A percentile compares a stretch with the other conserved stretches of the same genome.
Conservation (phyloP, 208 protist species). For the Blastocrithidia nonstop region DNA sequence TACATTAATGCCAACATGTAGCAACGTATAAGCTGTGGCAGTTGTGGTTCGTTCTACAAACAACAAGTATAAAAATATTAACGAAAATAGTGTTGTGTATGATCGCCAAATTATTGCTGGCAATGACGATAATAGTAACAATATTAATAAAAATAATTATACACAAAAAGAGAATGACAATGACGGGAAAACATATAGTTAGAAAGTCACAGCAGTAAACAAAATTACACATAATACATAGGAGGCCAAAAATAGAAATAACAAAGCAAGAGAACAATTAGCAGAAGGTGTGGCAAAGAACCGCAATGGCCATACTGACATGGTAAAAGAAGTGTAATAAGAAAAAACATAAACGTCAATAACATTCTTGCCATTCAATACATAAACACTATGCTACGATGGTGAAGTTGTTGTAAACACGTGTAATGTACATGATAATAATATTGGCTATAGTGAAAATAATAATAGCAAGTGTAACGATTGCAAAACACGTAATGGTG, state of each 20-base stretch:
- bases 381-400: too few species aligned
- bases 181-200: too few species aligned
- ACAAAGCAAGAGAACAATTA: too few species aligned
- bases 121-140: not conserved
- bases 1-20: slow-evolving; percentile 66
- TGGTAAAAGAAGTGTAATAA: too few species aligned
- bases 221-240: too few species aligned
- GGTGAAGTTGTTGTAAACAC: not conserved
- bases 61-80: not conserved
- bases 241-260: too few species aligned
- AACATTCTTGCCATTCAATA: too few species aligned
- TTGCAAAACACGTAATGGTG: slow-evolving; percentile 14
- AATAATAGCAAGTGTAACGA: slow-evolving; percentile 6
- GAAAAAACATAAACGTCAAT: too few species aligned
- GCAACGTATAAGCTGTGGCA: slow-evolving; percentile 57
- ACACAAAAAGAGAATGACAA: too few species aligned
- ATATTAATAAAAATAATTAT: not conserved
- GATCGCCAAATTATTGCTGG: not conserved
- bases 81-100: not conserved
- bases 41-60: slow-evolving; percentile 14
- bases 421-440: not conserved
- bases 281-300: too few species aligned
- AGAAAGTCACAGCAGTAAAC: too few species aligned
- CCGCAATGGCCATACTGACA: too few species aligned
- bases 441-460: not conserved